Conservation (phyloP, 1,139 yeast genomes). For the Geotrichum australiense region DNA sequence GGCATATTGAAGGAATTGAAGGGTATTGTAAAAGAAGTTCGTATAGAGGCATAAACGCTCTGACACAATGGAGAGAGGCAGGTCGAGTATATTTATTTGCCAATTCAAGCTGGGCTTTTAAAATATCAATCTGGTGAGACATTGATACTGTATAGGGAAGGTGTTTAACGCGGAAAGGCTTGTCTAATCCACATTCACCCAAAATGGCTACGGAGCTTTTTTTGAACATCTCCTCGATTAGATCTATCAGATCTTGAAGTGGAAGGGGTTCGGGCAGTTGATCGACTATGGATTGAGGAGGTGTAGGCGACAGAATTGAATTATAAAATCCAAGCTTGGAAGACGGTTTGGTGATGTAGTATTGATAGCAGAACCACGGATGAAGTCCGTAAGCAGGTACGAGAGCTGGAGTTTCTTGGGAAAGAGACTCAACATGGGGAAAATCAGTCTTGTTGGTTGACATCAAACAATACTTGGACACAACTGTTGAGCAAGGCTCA, state of each 20-base stretch:
- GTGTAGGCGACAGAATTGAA: conserved; percentile 41
- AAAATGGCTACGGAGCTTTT: conserved; percentile 35
- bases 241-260: conserved; percentile 37
- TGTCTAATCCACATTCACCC: conserved; percentile 93
- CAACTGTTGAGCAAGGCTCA: too few relatives aligned
- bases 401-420: conserved; percentile 26
- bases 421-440: too few relatives aligned
- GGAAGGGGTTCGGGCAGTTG: conserved; percentile 57
- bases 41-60: conserved; percentile 56
- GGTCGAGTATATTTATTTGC: conserved; percentile 47
- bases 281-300: conserved; percentile 37
- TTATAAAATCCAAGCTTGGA: conserved; percentile 47
- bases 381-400: conserved; percentile 75
- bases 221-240: conserved; percentile 31
- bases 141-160: conserved; percentile 42
- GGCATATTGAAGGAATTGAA: conserved; percentile 40
- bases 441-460: too few relatives aligned
- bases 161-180: conserved; percentile 48
- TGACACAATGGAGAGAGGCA: conserved; percentile 80
- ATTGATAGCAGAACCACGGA: conserved; percentile 82
- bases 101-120: conserved; percentile 45
- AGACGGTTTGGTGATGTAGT: conserved; percentile 32
- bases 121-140: conserved; percentile 56
- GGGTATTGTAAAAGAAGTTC: conserved; percentile 33
- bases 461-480: too few relatives aligned